Percentiles rank a stretch among this genome's conserved stretches.
Evolutionary conservation across 1,284 basidiomycete species (phyloP).

Genomic region (Boletus chippewaensis): DNA sequence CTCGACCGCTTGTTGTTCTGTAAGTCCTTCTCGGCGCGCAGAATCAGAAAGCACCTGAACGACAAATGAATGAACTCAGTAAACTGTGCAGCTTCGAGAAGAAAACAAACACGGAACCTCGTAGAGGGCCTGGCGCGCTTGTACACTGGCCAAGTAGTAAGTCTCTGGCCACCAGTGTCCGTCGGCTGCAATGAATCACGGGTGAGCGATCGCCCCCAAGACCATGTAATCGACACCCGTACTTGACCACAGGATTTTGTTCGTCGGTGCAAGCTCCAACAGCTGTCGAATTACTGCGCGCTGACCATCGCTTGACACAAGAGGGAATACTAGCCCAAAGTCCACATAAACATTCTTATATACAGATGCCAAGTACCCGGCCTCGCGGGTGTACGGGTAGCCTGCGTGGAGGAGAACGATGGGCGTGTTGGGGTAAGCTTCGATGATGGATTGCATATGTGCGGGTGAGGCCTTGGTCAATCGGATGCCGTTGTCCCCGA

Average conservation of each 20-base stretch:
- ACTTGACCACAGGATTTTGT: slow-evolving; percentile 78
- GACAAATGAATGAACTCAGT: not conserved
- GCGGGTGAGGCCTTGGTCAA: slow-evolving; percentile 55
- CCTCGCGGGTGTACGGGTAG: slow-evolving; percentile 70
- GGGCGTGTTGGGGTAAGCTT: slow-evolving; percentile 49
- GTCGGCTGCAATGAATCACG: slow-evolving; percentile 43
- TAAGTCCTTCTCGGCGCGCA: slow-evolving; percentile 21
- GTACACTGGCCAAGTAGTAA: slow-evolving; percentile 59
- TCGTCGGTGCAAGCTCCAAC: slow-evolving; percentile 64
- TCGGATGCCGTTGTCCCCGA: slow-evolving; percentile 68
- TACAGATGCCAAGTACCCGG: slow-evolving; percentile 63
- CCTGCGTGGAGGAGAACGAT: slow-evolving; percentile 67
- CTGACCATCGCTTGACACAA: slow-evolving; percentile 58
- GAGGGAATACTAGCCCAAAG: slow-evolving; percentile 73
- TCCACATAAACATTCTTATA: slow-evolving; percentile 72
- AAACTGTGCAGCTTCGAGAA: not conserved
- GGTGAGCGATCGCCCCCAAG: slow-evolving; percentile 1
- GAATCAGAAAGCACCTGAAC: slow-evolving; percentile 23
- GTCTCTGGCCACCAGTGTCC: slow-evolving; percentile 75
- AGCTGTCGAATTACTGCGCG: slow-evolving; percentile 51
- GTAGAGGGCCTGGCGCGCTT: slow-evolving; percentile 55
- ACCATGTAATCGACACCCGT: not conserved
- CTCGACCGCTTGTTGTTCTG: slow-evolving; percentile 24
- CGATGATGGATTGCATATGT: slow-evolving; percentile 60
- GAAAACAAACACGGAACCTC: slow-evolving; percentile 35